Evolutionary conservation across 441 rosid genomes (phyloP).

Genomic region (Iberis amara): DNA sequence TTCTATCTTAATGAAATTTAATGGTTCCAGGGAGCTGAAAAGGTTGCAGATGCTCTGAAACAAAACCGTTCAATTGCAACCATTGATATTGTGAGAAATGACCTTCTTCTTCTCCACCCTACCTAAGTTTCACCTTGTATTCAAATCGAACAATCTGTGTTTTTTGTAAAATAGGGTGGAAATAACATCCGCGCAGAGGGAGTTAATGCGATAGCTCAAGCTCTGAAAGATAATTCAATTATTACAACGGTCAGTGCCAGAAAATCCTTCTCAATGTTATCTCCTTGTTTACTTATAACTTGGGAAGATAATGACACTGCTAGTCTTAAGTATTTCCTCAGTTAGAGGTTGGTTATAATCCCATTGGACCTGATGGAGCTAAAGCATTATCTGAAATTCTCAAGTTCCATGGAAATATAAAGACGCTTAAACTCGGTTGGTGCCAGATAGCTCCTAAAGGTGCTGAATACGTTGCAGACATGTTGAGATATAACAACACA

Average conservation of each 20-base stretch:
- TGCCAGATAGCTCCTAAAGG: slow-evolving; percentile 95
- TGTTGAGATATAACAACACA: slow-evolving; percentile 80
- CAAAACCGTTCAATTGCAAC: slow-evolving; percentile 65
- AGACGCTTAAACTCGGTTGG: slow-evolving; percentile 92
- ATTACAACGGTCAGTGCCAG: slow-evolving; percentile 58
- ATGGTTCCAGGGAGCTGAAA: slow-evolving; percentile 69
- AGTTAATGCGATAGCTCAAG: slow-evolving; percentile 62
- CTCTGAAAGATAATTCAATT: slow-evolving; percentile 63
- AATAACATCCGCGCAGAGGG: slow-evolving; percentile 83
- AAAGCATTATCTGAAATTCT: slow-evolving; percentile 81
- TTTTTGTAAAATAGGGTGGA: slow-evolving; percentile 59
- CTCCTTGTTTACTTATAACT: slow-evolving; percentile 14
- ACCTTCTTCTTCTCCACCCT: slow-evolving; percentile 10
- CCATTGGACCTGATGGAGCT: slow-evolving; percentile 83
- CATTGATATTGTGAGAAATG: slow-evolving; percentile 70
- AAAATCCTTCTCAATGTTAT: slow-evolving; percentile 9
- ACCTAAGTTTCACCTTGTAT: background rate
- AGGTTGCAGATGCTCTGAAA: slow-evolving; percentile 76
- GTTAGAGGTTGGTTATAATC: slow-evolving; percentile 93
- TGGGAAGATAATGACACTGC: slow-evolving; percentile 15
- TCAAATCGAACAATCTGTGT: slow-evolving; percentile 2
- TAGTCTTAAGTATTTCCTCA: slow-evolving; percentile 30
- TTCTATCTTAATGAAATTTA: background rate
- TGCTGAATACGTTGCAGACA: slow-evolving; percentile 74
- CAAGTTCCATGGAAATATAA: slow-evolving; percentile 82